Conservation (phyloP, 2,329 filamentous ascomycete species). For the Septoria petroselini region DNA sequence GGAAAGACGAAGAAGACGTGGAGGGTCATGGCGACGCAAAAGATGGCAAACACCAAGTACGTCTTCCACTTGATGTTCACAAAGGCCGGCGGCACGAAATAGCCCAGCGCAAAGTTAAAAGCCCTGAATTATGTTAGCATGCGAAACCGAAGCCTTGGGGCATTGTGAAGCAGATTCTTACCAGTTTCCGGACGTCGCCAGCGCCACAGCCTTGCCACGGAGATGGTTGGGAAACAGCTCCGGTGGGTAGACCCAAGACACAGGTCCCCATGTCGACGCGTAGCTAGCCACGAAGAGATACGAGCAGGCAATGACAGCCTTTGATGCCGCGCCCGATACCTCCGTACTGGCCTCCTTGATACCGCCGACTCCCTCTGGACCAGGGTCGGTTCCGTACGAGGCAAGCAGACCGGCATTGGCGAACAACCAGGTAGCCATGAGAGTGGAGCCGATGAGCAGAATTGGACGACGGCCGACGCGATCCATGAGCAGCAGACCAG, state of each 20-base stretch:
- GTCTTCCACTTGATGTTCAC: constrained; percentile 57
- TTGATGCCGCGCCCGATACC: constrained; percentile 40
- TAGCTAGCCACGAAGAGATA: constrained; percentile 70
- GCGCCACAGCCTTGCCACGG: constrained; percentile 58
- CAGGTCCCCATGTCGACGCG: constrained; percentile 53
- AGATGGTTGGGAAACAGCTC: constrained; percentile 63
- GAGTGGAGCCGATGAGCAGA: constrained; percentile 61
- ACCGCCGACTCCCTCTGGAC: constrained; percentile 38
- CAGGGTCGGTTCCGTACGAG: constrained; percentile 51
- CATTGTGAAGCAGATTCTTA: too few relatives aligned
- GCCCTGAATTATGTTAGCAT: too few relatives aligned
- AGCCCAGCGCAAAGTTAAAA: constrained; percentile 57
- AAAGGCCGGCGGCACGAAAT: constrained; percentile 59
- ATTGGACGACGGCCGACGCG: constrained; percentile 69
- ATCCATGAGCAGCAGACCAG: constrained; percentile 74
- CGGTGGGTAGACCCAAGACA: constrained; percentile 64
- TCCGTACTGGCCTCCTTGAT: constrained; percentile 42
- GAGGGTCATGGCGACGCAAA: constrained; percentile 61
- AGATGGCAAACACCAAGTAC: constrained; percentile 69
- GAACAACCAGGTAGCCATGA: constrained; percentile 64
- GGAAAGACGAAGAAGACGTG: constrained; percentile 64
- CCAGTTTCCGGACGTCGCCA: constrained; percentile 53
- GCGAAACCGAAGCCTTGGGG: too few relatives aligned
- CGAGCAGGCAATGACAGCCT: constrained; percentile 58
- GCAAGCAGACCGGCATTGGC: constrained; percentile 62